Conservation (phyloP, 345 rosid genomes). For the Kernera saxatilis region DNA sequence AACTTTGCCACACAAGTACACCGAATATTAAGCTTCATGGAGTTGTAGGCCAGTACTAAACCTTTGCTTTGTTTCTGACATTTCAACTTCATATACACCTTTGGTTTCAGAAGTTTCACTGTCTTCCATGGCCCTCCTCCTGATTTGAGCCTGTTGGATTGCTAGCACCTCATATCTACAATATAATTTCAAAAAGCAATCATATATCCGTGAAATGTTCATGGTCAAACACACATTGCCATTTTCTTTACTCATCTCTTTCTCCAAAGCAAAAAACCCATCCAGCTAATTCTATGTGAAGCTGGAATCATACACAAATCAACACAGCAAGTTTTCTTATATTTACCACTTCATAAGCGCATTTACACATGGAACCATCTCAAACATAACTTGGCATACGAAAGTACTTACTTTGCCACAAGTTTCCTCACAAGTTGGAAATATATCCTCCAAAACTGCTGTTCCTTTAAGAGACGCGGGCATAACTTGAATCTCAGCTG, state of each 20-base stretch:
- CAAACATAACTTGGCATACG: background rate
- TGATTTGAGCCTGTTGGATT: conserved; percentile 27
- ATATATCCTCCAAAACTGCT: conserved; percentile 78
- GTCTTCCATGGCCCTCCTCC: conserved; percentile 17
- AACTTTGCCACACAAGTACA: background rate
- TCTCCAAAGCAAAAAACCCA: too few relatives aligned
- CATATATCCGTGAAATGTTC: background rate
- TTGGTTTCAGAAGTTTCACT: background rate
- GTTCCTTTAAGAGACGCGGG: conserved; percentile 73
- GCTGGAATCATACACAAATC: background rate
- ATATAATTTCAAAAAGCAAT: background rate
- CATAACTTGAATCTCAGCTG: conserved; percentile 75
- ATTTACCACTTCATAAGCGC: background rate
- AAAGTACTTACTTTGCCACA: conserved; percentile 53
- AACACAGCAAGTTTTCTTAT: background rate
- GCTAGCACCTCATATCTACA: conserved; percentile 31
- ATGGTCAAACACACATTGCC: too few relatives aligned
- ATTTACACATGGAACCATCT: background rate
- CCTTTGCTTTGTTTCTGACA: conserved; percentile 30
- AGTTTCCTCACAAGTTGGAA: conserved; percentile 63
- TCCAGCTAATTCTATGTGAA: background rate
- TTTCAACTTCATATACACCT: conserved; percentile 29
- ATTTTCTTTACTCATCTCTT: background rate
- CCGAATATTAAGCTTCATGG: background rate
- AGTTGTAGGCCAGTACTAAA: conserved; percentile 1